Conservation (phyloP, 352 stramenopile species). For the Globisporangium parvum region DNA sequence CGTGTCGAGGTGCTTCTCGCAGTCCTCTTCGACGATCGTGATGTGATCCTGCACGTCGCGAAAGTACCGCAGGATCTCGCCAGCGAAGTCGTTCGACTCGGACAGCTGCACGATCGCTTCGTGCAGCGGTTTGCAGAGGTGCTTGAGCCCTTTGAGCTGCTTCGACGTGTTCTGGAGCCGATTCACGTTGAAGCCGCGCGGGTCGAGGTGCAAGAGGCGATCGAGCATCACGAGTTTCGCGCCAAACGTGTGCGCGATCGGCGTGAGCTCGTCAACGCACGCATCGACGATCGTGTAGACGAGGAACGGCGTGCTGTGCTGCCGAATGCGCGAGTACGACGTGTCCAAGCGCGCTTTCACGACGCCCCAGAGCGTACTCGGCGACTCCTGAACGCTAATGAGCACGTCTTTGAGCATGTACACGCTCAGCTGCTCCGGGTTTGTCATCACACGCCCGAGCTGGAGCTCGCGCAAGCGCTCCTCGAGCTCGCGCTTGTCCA, state of each 20-base stretch:
- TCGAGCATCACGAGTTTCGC: conserved; percentile 72
- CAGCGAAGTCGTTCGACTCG: conserved; percentile 64
- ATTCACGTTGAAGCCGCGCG: conserved; percentile 50
- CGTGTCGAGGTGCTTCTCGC: conserved; percentile 69
- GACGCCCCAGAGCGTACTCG: conserved; percentile 43
- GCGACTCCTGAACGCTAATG: conserved; percentile 61
- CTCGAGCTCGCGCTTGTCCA: conserved; percentile 59
- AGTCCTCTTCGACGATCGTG: conserved; percentile 72
- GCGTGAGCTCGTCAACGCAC: conserved; percentile 74
- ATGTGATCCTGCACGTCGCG: conserved; percentile 84
- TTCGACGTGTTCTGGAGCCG: conserved; percentile 53
- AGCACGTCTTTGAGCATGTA: conserved; percentile 70
- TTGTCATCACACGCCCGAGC: conserved; percentile 60
- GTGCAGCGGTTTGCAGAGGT: conserved; percentile 65
- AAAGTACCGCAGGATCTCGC: conserved; percentile 73
- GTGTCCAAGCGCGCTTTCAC: conserved; percentile 62
- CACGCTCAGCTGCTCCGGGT: conserved; percentile 69
- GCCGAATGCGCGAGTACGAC: conserved; percentile 80
- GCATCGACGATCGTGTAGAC: conserved; percentile 80
- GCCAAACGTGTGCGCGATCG: conserved; percentile 68
- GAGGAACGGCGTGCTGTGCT: conserved; percentile 65
- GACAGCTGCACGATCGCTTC: conserved; percentile 67
- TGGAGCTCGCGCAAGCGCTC: conserved; percentile 48
- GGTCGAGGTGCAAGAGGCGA: conserved; percentile 46
- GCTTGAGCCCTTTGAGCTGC: conserved; percentile 68